Base-by-base conservation (phyloP, 139 green algal genomes). In the Eudorina sp. region DNA sequence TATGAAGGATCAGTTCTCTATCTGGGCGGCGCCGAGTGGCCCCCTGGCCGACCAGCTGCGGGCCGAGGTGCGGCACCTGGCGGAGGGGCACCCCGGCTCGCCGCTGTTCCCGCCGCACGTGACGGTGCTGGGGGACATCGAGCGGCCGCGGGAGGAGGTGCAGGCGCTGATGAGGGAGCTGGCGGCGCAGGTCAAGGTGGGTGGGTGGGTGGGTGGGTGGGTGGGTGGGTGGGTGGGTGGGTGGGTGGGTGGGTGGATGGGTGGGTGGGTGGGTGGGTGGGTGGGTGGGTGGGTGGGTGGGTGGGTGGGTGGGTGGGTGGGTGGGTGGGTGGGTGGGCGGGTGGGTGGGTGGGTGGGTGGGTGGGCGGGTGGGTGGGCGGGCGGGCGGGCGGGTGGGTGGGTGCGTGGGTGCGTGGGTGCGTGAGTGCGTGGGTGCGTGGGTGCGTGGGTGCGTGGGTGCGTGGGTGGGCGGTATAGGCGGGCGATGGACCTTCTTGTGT, bases 91-190 rank as follows among this genome's bases (percentile, higher is more conserved):
- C 4, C 45, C 27, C 27, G 73, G 27, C 29, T 45, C 73, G 29
- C 5, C 55, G n/a, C n/a, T n/a, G 25, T 92, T 92, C 40, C 40
- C 58, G 40, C 90, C 92, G 1, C 92, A 94, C 53, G 86, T 93
- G 21, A 94, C 92, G 5, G 85, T 94, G 53, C 73, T 94, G 43
- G 58, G 48, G 16, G 91, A 89, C 78, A 92, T 94, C 53, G n/a
- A 84, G 25, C 66, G 72, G 18, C 83, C 88, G 4, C 21, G 77
- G 19, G 78, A 89, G n/a, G 41, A 89, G 27, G 55, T 90, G n/a
- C 7, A 89, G 25, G 41, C 51, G 0, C 66, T 51, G 4, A 48
- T 84, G 13, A 34, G 78, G 25, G 19, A 88, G 68, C 81, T 92
- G 43, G 89, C 86, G 11, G 38, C 51, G 14, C 46, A 89, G 31